phyloP scores from a whole-genome alignment of 1,284 basidiomycete species.

The Melampsora allii-populina region DNA sequence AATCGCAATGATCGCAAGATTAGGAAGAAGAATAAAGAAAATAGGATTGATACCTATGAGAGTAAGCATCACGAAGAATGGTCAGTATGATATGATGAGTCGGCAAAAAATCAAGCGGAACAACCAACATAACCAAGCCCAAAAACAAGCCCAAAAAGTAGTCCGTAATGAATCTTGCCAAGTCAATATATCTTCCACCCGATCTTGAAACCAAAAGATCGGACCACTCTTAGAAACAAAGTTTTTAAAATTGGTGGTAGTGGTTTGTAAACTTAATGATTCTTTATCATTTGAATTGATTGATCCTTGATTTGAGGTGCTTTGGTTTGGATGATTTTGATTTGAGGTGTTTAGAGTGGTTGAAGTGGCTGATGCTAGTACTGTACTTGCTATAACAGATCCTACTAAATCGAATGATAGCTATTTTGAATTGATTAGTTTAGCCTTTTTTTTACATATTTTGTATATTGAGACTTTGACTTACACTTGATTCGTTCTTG shows the following conservation, averaged over 20 bases:
- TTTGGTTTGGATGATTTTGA: no score
- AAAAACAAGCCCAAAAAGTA: constrained; percentile 18
- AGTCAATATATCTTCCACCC: constrained; percentile 12
- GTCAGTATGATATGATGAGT: not conserved
- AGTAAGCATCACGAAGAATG: not conserved
- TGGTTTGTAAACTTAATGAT: constrained; percentile 27
- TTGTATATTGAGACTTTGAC: no score
- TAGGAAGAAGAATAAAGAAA: constrained; percentile 18
- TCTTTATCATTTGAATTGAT: constrained; percentile 24
- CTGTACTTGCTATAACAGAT: not conserved
- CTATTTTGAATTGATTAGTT: not conserved
- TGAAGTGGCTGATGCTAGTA: not conserved
- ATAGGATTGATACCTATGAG: constrained; percentile 23
- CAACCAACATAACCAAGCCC: constrained; percentile 22
- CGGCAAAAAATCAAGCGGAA: not conserved
- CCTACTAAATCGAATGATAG: not conserved
- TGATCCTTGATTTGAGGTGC: not conserved
- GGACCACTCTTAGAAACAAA: constrained; percentile 36
- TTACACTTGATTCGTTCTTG: no score
- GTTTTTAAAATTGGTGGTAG: constrained; percentile 38
- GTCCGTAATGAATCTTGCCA: constrained; percentile 18
- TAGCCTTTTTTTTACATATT: no score
- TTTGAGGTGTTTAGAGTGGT: not conserved
- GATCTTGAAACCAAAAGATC: constrained; percentile 23
- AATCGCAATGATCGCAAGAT: constrained; percentile 21